These are phyloP conservation scores for Nicotiana tabacum DNA, from an alignment of 257 asterid genomes.

Conservation along the genomic window DNA sequence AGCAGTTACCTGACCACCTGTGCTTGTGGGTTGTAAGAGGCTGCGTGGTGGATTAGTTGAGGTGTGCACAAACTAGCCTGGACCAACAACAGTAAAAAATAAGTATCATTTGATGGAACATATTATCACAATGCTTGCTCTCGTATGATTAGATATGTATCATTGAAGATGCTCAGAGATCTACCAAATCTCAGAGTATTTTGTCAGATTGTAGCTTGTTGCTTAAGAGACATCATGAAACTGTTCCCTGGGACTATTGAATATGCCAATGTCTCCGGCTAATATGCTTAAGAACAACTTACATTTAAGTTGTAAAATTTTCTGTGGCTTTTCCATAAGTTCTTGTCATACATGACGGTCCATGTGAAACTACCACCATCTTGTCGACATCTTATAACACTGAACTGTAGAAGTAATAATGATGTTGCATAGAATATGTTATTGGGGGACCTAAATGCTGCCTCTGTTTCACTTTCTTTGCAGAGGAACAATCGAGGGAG, in stretches of 20 bases:
- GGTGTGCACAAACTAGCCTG: not conserved
- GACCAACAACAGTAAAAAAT: not conserved
- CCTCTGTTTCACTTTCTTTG: slow-evolving; percentile 24
- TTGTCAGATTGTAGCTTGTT: not conserved
- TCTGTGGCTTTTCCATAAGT: not conserved
- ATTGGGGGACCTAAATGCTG: not conserved
- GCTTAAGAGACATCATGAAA: not conserved
- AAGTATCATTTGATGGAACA: not conserved
- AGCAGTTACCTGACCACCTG: not conserved
- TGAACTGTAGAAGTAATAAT: not conserved
- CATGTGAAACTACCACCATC: not conserved
- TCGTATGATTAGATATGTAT: not conserved
- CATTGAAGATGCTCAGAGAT: not conserved
- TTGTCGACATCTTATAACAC: not conserved
- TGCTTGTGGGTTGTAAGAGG: slow-evolving; percentile 2
- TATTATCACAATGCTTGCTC: not conserved
- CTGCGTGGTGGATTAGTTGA: not conserved
- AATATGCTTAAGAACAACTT: not conserved
- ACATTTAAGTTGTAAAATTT: not conserved
- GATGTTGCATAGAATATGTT: not conserved
- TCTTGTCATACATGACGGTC: not conserved
- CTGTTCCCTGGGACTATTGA: not conserved
- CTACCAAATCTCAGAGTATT: not conserved
- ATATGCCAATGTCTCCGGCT: not conserved
- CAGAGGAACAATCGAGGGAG: slow-evolving; percentile 92